phyloP scores from a whole-genome alignment of 495 filamentous ascomycete species.

The Penicillium chermesinum region DNA sequence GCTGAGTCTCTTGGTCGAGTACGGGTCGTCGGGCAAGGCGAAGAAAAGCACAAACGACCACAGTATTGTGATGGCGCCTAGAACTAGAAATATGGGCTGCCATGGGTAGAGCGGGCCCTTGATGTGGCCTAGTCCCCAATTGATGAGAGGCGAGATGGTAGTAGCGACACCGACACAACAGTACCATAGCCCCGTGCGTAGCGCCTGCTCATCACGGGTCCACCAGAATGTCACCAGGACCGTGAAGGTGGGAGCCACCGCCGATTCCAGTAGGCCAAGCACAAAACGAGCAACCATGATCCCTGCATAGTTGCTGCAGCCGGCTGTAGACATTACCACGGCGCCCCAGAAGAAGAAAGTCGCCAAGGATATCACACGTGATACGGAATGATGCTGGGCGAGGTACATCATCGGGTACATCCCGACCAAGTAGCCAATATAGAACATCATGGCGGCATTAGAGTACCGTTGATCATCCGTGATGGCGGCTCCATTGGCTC shows the following conservation, averaged over 20 bases:
- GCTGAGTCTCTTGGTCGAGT: not conserved
- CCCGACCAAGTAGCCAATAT: slow-evolving; percentile 4
- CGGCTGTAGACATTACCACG: slow-evolving; percentile 4
- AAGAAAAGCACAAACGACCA: slow-evolving; percentile 2
- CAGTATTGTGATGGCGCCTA: not conserved
- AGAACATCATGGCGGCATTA: slow-evolving; percentile 3
- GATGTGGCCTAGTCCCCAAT: not conserved
- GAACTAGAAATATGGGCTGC: slow-evolving; percentile 4
- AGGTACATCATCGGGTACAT: slow-evolving; percentile 5
- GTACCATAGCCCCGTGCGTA: slow-evolving; percentile 5
- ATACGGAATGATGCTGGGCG: not conserved
- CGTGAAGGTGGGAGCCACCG: slow-evolving; percentile 3
- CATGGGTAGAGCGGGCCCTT: not conserved
- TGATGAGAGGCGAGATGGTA: not conserved
- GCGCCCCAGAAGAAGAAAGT: slow-evolving; percentile 2
- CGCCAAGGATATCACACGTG: not conserved
- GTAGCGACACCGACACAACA: slow-evolving; percentile 5
- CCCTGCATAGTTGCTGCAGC: slow-evolving; percentile 3
- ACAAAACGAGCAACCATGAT: slow-evolving; percentile 1
- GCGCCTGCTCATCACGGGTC: slow-evolving; percentile 4
- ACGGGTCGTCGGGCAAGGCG: not conserved
- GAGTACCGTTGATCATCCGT: not conserved
- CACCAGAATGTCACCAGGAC: slow-evolving; percentile 6
- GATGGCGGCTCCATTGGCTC: not conserved
- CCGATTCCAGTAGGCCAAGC: slow-evolving; percentile 2